Evolutionary conservation across 139 green algal genomes (phyloP).

Genomic region (Auxenochlorella pyrenoidosa): DNA sequence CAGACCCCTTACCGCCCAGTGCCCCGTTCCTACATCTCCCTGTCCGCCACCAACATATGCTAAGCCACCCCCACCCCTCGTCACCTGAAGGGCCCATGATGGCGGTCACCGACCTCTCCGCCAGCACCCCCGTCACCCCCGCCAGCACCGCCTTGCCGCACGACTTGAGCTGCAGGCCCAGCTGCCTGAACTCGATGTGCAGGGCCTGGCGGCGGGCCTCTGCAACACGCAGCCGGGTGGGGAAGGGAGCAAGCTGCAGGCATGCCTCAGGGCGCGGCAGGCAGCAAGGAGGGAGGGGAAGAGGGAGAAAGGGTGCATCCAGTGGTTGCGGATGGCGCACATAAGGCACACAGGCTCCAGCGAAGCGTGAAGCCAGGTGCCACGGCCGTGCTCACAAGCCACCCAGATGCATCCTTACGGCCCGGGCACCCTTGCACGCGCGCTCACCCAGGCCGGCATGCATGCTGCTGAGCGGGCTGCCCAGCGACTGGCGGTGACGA

Average conservation of each 20-base stretch:
- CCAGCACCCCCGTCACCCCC: conserved; percentile 49
- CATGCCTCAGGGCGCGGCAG: neutral
- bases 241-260: neutral
- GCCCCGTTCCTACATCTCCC: too few relatives aligned
- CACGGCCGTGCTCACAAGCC: too few relatives aligned
- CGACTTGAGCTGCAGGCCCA: conserved; percentile 53
- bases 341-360: too few relatives aligned
- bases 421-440: too few relatives aligned
- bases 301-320: neutral
- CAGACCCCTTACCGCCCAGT: too few relatives aligned
- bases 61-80: neutral
- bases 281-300: neutral
- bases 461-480: conserved; percentile 30
- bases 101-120: conserved; percentile 42
- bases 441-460: conserved; percentile 6
- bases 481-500: conserved; percentile 33
- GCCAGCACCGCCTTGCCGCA: conserved; percentile 54
- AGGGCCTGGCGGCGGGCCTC: conserved; percentile 14
- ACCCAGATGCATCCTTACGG: too few relatives aligned
- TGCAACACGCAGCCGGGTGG: neutral
- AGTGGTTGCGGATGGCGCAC: too few relatives aligned
- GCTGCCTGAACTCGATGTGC: conserved; percentile 52
- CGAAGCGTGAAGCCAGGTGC: too few relatives aligned
- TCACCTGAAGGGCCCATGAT: conserved; percentile 69
- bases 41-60: too few relatives aligned